Percentiles rank a stretch among this genome's conserved stretches.
Evolutionary conservation across 768 basidiomycete species (phyloP).

Genomic region (Leucocoprinus leucothites): DNA sequence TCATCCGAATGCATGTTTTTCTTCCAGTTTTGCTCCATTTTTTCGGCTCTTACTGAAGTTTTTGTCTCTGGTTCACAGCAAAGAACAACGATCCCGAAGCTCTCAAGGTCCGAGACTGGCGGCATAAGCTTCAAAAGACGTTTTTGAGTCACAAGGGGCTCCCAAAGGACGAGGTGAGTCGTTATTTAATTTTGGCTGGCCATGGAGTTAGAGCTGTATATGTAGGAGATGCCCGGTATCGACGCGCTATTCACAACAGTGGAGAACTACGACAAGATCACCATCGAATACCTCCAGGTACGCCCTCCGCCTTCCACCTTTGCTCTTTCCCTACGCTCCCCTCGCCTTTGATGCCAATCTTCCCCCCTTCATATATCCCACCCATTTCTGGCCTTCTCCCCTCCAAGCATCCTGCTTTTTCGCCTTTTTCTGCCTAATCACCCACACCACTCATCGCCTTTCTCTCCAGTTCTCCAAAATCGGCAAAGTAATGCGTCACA

Average conservation of each 20-base stretch:
- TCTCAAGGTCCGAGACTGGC: constrained; percentile 79
- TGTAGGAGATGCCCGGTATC: constrained; percentile 73
- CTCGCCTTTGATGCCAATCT: no score
- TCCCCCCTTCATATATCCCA: no score
- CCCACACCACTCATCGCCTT: not conserved
- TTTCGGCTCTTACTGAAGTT: not conserved
- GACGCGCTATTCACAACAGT: constrained; percentile 74
- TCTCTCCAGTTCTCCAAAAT: constrained; percentile 76
- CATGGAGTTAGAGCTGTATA: not conserved
- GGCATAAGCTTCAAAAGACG: constrained; percentile 87
- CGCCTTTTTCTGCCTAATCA: no score
- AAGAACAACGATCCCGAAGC: constrained; percentile 68
- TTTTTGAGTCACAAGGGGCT: constrained; percentile 65
- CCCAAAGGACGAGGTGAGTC: constrained; percentile 63
- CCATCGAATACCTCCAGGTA: constrained; percentile 65
- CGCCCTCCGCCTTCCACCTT: constrained; percentile 13
- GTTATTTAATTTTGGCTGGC: constrained; percentile 3
- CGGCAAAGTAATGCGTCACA: constrained; percentile 87
- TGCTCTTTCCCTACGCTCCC: not conserved
- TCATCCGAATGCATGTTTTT: not conserved
- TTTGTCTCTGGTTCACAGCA: constrained; percentile 17
- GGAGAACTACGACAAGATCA: constrained; percentile 74
- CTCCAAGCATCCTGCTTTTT: no score
- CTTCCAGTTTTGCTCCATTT: not conserved
- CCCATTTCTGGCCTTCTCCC: no score